These are phyloP conservation scores for Monosporascus sp. DNA, from an alignment of 2,329 filamentous ascomycete species.

Conservation along the genomic window DNA sequence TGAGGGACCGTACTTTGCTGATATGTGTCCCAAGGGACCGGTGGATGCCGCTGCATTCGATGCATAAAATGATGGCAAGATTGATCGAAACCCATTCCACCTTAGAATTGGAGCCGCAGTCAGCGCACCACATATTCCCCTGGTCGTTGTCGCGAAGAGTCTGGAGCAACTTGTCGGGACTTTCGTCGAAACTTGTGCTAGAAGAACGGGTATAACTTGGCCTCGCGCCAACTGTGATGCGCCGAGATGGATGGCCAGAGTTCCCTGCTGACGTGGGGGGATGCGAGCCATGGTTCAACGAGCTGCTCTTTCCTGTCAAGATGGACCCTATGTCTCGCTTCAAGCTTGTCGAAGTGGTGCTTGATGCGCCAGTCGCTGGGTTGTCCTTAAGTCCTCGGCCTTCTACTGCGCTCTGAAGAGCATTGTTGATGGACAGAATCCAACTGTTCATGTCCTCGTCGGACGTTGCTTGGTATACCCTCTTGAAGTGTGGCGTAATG, in stretches of 20 bases:
- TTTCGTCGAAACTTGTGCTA: conserved; percentile 72
- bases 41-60: conserved; percentile 97
- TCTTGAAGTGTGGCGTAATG: conserved; percentile 91
- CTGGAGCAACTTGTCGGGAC: conserved; percentile 79
- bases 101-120: conserved; percentile 86
- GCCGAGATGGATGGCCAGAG: conserved; percentile 61
- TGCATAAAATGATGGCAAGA: conserved; percentile 90
- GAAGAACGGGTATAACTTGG: conserved; percentile 65
- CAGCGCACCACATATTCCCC: conserved; percentile 89
- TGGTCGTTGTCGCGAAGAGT: conserved; percentile 85
- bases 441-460: conserved; percentile 98
- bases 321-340: conserved; percentile 88
- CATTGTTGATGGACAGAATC: conserved; percentile 96
- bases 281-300: conserved; percentile 48
- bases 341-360: conserved; percentile 43
- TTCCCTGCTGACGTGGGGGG: conserved; percentile 45
- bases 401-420: conserved; percentile 91
- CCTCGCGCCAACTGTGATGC: conserved; percentile 86
- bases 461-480: conserved; percentile 94
- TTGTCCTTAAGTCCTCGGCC: conserved; percentile 59
- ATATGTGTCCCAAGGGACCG: conserved; percentile 95
- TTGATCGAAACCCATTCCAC: conserved; percentile 99
- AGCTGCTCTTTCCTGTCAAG: conserved; percentile 85
- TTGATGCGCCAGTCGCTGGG: conserved; percentile 39
- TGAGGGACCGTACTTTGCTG: conserved; percentile 92